Base-by-base conservation (phyloP, 345 rosid species). In the Eucalyptus guilfoylei region DNA sequence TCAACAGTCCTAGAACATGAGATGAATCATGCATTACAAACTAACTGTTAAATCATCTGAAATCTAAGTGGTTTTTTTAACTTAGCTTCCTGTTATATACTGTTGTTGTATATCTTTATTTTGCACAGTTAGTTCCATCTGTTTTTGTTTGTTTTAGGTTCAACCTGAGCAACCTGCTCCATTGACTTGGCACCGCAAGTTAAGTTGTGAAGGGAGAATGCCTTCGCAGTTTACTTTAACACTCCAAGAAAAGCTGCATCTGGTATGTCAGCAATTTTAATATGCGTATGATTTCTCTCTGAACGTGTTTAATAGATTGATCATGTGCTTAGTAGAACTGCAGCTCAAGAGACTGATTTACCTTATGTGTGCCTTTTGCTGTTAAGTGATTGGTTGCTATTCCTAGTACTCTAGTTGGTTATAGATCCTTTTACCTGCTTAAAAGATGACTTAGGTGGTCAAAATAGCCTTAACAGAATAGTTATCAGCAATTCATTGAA, bases 141-240 rank as follows among this genome's bases (percentile, higher is more conserved):
- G 83, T 76, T 72, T 44, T 37, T 42, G 42, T 23, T 76, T 76
- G 83, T 76, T 76, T 37, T 76, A 94, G 95, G 95, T 95, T 92
- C 93, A 94, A 90, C 94, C 95, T 3, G 93, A 89, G 64, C 90
- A 93, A 89, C 97, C 95, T 81, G 91, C 94, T 87, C 47, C 94
- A 30, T 90, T 95, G 89, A 95, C 98, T 85, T 96, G 97, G 98
- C 92, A 93, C 87, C 91, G 97, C 87, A 94, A 93, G 91, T 88
- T 96, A 88, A 88, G 93, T 86, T 80, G 92, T 50, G 91, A 91
- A 52, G 87, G 32, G 86, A 91, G 88, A 76, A 86, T 58, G 90
- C 96, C 93, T 85, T 89, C 90, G 8, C 86, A 55, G 88, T 95
- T 96, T 91, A 58, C 89, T 60, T 55, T 96, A 88, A 94, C 91